These are phyloP conservation scores for Cenchrus americanus DNA, from an alignment of 176 grass and related monocot species.

Conservation along the genomic window DNA sequence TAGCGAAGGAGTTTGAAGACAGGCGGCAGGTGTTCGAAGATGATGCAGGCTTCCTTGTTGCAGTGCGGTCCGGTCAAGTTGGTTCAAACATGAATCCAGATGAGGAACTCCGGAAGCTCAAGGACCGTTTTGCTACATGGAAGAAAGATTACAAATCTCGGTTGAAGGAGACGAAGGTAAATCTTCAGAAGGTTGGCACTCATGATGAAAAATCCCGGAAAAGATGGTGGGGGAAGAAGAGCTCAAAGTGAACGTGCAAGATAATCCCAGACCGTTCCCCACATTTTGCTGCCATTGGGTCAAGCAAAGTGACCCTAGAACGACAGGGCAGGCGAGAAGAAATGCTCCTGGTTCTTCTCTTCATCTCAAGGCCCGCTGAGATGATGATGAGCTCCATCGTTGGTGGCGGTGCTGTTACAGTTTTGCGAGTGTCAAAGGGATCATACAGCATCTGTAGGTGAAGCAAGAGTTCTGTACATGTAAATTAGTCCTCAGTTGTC, in stretches of 20 bases:
- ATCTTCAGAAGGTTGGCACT: constrained; percentile 56
- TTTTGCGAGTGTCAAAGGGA: constrained; percentile 1
- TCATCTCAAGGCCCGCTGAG: not conserved
- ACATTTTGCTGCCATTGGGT: constrained; percentile 34
- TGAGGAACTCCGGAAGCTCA: constrained; percentile 79
- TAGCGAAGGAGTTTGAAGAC: constrained; percentile 80
- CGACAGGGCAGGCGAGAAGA: constrained; percentile 9
- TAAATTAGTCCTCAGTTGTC: constrained; percentile 45
- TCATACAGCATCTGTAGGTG: constrained; percentile 14
- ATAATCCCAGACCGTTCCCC: not conserved
- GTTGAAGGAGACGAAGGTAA: constrained; percentile 79
- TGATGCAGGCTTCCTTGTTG: constrained; percentile 62
- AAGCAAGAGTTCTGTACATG: constrained; percentile 51
- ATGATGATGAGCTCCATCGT: constrained; percentile 31
- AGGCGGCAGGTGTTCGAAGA: constrained; percentile 68
- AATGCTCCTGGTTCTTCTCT: not conserved
- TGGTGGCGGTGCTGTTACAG: constrained; percentile 8
- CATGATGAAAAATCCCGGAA: constrained; percentile 65
- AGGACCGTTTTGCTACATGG: constrained; percentile 79
- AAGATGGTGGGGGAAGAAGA: constrained; percentile 90
- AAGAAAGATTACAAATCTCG: constrained; percentile 90
- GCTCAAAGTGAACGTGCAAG: constrained; percentile 49
- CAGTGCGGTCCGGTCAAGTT: constrained; percentile 48
- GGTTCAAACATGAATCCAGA: constrained; percentile 63
- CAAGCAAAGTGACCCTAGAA: constrained; percentile 15